Conservation (phyloP, 345 rosid species). For the Gossypium sturtianum region DNA sequence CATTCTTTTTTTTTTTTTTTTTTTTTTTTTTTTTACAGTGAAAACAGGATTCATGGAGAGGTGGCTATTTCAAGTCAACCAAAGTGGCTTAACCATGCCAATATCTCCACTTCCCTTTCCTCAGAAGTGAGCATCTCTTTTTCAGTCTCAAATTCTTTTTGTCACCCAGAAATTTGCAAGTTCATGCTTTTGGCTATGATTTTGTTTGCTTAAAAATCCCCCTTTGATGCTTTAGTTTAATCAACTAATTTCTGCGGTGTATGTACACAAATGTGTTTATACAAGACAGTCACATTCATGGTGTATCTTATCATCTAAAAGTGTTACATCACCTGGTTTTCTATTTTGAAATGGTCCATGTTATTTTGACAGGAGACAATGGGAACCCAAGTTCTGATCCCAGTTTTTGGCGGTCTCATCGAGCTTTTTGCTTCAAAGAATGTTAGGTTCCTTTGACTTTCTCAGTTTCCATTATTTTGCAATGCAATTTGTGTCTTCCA, state of each 20-base stretch:
- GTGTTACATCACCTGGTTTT: not conserved
- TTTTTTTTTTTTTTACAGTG: not conserved
- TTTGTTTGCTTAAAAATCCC: not conserved
- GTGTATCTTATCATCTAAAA: not conserved
- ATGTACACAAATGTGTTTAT: not conserved
- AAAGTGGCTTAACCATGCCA: conserved; percentile 42
- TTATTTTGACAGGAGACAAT: conserved; percentile 35
- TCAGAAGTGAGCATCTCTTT: conserved; percentile 28
- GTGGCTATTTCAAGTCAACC: conserved; percentile 51
- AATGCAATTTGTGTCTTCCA: not conserved
- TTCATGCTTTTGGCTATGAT: not conserved
- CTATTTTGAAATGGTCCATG: not conserved
- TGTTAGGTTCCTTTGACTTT: conserved; percentile 32
- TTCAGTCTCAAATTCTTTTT: not conserved
- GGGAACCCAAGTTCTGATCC: conserved; percentile 64
- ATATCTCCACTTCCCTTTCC: conserved; percentile 22
- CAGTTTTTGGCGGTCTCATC: conserved; percentile 59
- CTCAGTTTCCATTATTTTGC: not conserved
- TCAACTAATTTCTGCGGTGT: not conserved
- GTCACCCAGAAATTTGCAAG: not conserved
- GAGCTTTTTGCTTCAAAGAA: conserved; percentile 64
- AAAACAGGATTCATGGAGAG: conserved; percentile 68
- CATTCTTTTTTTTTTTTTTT: not conserved
- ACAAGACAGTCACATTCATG: not conserved
- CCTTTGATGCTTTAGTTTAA: not conserved